Base-by-base conservation (phyloP, 75 land plant species). In the Pinus tabuliformis region DNA sequence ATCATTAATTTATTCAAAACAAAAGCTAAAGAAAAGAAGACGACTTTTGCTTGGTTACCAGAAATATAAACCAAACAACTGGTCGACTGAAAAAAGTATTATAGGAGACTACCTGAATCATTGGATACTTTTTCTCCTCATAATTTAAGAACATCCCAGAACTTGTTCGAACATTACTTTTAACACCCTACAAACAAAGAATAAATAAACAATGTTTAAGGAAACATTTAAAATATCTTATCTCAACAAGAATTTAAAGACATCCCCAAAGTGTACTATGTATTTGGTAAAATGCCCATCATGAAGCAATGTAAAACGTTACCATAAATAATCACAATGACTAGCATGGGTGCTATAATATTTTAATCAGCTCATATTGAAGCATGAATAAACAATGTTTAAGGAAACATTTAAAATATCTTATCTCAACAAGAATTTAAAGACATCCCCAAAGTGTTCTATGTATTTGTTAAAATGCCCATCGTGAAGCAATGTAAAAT, bases 161-260 rank as follows among this genome's bases (percentile, higher is more conserved):
- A 86, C 99, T 97, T 73, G 99, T 97, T 21, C 99, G 90, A 28
- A 94, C 95, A 62, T 89, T 77, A 78, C 99, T 97, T 75, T 94
- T 90, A 59, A 97, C 66, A 17, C 99, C 99, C 99, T 97, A 83
- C 70, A 71, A 3, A 37, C 54, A 13, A 73, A 73, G 26, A 73
- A 42, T 5, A 70, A 68, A 71, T 11, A 28, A 59, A 57, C 30
- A 52, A 7, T 42, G 42, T 42, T 68, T 20, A 68, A 45, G 36
- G n/a, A 7, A 68, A 42, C 36, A 68, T 49, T 39, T 68, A 68
- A 7, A 4, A 42, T 17, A 64, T 26, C 42, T 6, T 5, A 39
- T 66, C 70, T 66, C 42, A 37, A 18, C 70, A 66, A 6, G 37
- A 33, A 66, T 17, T 36, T n/a, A 18, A 66, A 20, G 37, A 37